Percentiles rank a stretch among this genome's conserved stretches.
phyloP scores from a whole-genome alignment of 495 filamentous ascomycete genomes.

The Hypoxylon perforatum region DNA sequence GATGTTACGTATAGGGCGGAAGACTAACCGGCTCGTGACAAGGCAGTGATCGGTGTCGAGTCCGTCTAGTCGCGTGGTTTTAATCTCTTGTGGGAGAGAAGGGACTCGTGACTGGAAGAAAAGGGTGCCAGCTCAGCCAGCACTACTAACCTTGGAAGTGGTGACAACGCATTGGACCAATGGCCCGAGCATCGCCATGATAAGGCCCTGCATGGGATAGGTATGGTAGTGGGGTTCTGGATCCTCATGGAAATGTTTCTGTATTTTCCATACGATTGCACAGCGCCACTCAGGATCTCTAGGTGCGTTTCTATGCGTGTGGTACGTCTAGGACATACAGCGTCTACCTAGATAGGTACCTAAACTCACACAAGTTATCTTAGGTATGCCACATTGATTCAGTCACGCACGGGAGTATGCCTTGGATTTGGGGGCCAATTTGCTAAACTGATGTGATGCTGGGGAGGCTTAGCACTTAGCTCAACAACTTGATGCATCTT shows the following conservation, averaged over 20 bases:
- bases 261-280: slow-evolving; percentile 17
- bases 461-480: slow-evolving; percentile 6
- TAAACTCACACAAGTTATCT: no score
- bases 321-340: slow-evolving; percentile 4
- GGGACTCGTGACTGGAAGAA: slow-evolving; percentile 44
- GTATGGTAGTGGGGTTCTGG: slow-evolving; percentile 30
- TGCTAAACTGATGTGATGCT: slow-evolving; percentile 25
- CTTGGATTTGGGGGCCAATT: slow-evolving; percentile 22
- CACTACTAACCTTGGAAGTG: slow-evolving; percentile 19
- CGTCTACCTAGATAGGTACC: no score
- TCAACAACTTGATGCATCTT: slow-evolving; percentile 6
- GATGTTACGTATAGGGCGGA: slow-evolving; percentile 12
- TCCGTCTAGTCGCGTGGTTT: slow-evolving; percentile 19
- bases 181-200: slow-evolving; percentile 37
- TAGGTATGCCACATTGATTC: background rate
- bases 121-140: slow-evolving; percentile 42
- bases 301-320: background rate
- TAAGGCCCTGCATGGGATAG: slow-evolving; percentile 31
- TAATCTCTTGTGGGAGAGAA: slow-evolving; percentile 21
- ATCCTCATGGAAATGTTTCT: slow-evolving; percentile 18
- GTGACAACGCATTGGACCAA: slow-evolving; percentile 35
- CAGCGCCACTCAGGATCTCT: background rate
- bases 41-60: slow-evolving; percentile 16
- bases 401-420: slow-evolving; percentile 24
- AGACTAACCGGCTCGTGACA: slow-evolving; percentile 20